Conservation (phyloP, 257 asterid species). For the Nicotiana otophora region DNA sequence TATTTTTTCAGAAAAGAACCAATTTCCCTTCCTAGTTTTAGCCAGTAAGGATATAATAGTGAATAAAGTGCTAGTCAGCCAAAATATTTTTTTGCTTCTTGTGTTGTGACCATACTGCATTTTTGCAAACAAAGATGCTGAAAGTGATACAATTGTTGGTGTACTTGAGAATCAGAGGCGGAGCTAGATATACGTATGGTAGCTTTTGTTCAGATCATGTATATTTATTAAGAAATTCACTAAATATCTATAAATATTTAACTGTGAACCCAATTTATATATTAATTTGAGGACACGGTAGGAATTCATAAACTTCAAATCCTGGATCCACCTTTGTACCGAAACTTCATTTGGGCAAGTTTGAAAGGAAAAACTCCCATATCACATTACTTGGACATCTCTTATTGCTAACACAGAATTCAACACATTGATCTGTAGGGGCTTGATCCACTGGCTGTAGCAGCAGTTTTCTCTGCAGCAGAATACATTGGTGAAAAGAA, state of each 20-base stretch:
- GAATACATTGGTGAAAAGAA: constrained; percentile 77
- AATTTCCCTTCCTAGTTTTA: not conserved
- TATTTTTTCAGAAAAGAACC: not conserved
- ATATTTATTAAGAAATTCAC: too few species aligned
- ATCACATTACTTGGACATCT: not conserved
- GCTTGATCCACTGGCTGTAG: constrained; percentile 62
- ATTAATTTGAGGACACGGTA: too few species aligned
- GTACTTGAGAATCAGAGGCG: not conserved
- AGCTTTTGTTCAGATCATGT: too few species aligned
- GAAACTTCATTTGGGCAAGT: too few species aligned
- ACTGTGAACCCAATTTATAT: too few species aligned
- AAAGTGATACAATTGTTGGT: not conserved
- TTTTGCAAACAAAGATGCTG: not conserved
- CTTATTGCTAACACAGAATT: not conserved
- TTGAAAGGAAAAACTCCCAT: not conserved
- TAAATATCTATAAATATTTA: too few species aligned
- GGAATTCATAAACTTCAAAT: too few species aligned
- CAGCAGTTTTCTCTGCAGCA: constrained; percentile 57
- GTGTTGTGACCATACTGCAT: not conserved
- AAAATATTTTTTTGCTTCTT: not conserved
- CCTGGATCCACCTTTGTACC: too few species aligned
- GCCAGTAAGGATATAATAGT: too few species aligned
- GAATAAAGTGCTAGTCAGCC: not conserved
- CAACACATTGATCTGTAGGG: constrained; percentile 37
- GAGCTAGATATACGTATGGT: too few species aligned